Base-by-base conservation (phyloP, 192 early-diverging fungal species). In the Coemansia sp. region DNA sequence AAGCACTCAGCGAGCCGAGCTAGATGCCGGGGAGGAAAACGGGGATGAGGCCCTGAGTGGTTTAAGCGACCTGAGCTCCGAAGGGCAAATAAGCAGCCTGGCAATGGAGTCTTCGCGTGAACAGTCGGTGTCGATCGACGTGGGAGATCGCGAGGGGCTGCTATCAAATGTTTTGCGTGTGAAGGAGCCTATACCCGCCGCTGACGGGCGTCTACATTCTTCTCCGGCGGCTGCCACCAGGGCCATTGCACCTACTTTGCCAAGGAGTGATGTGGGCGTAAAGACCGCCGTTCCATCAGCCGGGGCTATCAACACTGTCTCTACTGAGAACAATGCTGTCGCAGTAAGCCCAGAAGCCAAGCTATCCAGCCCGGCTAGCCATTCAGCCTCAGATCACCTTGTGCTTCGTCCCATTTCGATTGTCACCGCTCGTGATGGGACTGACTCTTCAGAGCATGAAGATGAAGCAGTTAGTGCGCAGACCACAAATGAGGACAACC, bases 341-440 rank as follows among this genome's bases (percentile, higher is more conserved):
- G 39, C 39, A 17, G 17, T 14, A 4, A 17, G 39, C 39, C 39
- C 39, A 46, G 39, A 20, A 1, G 27, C 29, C 20, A 59, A 20
- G 11, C 54, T 20, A 19, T 59, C 63, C 39, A 67, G 60, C 17
- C 50, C 58, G 23, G 42, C 78, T 14, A 67, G 61, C 17, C 69
- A 81, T 27, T 54, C 63, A 0, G 59, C 62, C 2, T 59, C 68
- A 10, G 78, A 81, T 25, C 63, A 71, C 19, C 65, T 81, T 33
- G 74, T 81, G 2, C 63, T 81, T 32, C 74, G 74, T 6, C 78
- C 78, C 11, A 66, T 81, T 8, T 76, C 78, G 19, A 70, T 62
- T 17, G 21, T 63, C 24, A 64, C 55, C 10, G 55, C 32, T 50
- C 60, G 42, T 27, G 19, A 21, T 53, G 39, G 17, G 3, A 24